Evolutionary conservation across 2,329 filamentous ascomycete species (phyloP).

Genomic region (Apiospora arundinis): DNA sequence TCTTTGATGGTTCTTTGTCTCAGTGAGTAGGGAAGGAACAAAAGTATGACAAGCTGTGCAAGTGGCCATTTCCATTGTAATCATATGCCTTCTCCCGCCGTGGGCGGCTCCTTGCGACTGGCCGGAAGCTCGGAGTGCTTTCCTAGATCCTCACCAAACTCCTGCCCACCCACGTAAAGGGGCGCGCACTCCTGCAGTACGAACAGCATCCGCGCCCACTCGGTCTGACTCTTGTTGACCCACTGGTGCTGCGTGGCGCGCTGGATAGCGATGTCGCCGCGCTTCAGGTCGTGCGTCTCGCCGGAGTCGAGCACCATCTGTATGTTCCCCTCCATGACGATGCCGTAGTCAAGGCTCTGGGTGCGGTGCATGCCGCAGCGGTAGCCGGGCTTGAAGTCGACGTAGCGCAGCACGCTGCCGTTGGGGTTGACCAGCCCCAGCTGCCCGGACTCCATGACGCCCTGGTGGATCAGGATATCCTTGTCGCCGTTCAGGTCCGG

Average conservation of each 20-base stretch:
- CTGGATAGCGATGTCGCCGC: conserved; percentile 62
- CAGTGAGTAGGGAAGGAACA: no score
- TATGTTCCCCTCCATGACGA: conserved; percentile 60
- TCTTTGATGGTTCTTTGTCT: background rate
- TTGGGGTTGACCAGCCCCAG: conserved; percentile 44
- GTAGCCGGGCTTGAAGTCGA: conserved; percentile 54
- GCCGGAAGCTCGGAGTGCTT: conserved; percentile 32
- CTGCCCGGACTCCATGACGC: conserved; percentile 43
- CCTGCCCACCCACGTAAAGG: conserved; percentile 35
- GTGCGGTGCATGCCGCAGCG: conserved; percentile 58
- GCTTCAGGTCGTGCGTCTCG: conserved; percentile 50
- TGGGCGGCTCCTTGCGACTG: conserved; percentile 25
- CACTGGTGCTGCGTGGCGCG: conserved; percentile 62
- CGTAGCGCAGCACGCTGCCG: conserved; percentile 48
- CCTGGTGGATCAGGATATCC: conserved; percentile 48
- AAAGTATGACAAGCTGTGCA: background rate
- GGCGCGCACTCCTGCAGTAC: conserved; percentile 46
- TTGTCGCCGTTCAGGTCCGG: conserved; percentile 46
- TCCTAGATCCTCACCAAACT: conserved; percentile 38
- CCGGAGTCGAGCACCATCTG: conserved; percentile 60
- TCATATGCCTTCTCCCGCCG: background rate
- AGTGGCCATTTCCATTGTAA: background rate
- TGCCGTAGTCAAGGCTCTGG: conserved; percentile 59
- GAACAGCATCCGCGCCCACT: conserved; percentile 55
- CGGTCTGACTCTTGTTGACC: conserved; percentile 53